These are phyloP conservation scores for Chrysosporium queenslandicum DNA, from an alignment of 2,329 filamentous ascomycete species.

Conservation along the genomic window DNA sequence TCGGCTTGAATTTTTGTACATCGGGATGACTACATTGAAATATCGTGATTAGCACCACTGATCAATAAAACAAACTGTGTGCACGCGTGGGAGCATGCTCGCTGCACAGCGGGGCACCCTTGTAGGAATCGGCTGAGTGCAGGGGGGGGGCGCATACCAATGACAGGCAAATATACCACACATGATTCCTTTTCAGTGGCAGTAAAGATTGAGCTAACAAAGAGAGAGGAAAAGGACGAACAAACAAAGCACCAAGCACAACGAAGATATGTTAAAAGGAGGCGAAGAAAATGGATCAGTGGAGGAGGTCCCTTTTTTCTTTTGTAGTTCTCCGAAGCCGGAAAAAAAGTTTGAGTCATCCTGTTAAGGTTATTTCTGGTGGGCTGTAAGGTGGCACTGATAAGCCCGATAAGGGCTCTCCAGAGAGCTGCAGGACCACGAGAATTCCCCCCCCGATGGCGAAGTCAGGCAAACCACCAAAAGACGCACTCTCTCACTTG, in stretches of 20 bases:
- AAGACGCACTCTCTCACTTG: too few species aligned
- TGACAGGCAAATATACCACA: slow-evolving; percentile 97
- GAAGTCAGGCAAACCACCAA: background rate
- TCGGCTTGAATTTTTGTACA: slow-evolving; percentile 93
- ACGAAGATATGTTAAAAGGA: slow-evolving; percentile 20
- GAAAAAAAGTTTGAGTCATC: slow-evolving; percentile 15
- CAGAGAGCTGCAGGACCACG: background rate
- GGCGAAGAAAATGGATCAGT: slow-evolving; percentile 20
- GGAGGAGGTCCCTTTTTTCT: background rate
- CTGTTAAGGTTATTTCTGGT: slow-evolving; percentile 7
- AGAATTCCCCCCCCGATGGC: slow-evolving; percentile 1
- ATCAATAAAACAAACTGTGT: background rate
- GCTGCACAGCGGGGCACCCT: background rate
- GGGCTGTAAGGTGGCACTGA: slow-evolving; percentile 16
- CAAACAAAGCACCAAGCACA: slow-evolving; percentile 19
- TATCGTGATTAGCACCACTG: background rate
- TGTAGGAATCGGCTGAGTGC: slow-evolving; percentile 9
- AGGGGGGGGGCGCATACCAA: slow-evolving; percentile 49
- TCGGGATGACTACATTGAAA: slow-evolving; percentile 59
- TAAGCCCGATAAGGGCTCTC: slow-evolving; percentile 20
- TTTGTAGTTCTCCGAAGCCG: slow-evolving; percentile 5
- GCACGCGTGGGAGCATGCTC: background rate
- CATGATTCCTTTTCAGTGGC: slow-evolving; percentile 49
- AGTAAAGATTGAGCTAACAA: slow-evolving; percentile 19
- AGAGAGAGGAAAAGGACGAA: slow-evolving; percentile 12